Evolutionary conservation across 352 stramenopile genomes (phyloP), one percentile per base, ranked within the genome.

Genomic region (Lagenidium giganteum): DNA sequence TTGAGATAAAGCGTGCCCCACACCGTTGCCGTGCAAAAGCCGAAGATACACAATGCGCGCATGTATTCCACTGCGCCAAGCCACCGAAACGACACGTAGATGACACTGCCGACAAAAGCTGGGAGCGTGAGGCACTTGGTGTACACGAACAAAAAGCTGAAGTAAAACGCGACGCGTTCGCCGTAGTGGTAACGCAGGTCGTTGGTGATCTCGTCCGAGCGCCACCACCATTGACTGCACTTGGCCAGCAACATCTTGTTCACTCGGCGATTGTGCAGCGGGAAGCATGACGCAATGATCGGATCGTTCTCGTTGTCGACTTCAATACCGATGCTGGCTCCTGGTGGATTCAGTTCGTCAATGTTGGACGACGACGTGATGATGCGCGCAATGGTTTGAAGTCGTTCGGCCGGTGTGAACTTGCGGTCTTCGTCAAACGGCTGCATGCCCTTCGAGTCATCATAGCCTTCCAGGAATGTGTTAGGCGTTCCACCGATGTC

Each of bases 321-420:
- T 47, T 91, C 81, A 27, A 93, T 70, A 6, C 71, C 80, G 23
- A 93, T 91, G 13, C 69, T 70, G 2, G 81, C 81, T 8, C 75
- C 81, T 3, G 81, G 78, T n/a, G 81, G 81, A 29, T 87, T 89
- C 8, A 93, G 28, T 9, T 90, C 66, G 38, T 84, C 68, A 18
- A 73, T 56, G 39, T 86, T 82, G 2, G 67, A 61, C 1, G 70
- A 88, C 1, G 77, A 89, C 23, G 81, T 88, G 46, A 93, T 86
- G 46, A 93, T 93, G n/a, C 81, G 81, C 5, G 75, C 81, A 29
- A 93, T 93, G 0, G 81, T 89, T 47, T 93, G 81, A 13, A 93
- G 78, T 6, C 81, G 76, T 34, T 93, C 81, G 11, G 81, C 81
- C 5, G 81, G 81, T 7, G 78, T 91, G 42, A 91, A 90, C 52